phyloP scores from a whole-genome alignment of 2,329 filamentous ascomycete genomes.

The Dactylellina sp. region DNA sequence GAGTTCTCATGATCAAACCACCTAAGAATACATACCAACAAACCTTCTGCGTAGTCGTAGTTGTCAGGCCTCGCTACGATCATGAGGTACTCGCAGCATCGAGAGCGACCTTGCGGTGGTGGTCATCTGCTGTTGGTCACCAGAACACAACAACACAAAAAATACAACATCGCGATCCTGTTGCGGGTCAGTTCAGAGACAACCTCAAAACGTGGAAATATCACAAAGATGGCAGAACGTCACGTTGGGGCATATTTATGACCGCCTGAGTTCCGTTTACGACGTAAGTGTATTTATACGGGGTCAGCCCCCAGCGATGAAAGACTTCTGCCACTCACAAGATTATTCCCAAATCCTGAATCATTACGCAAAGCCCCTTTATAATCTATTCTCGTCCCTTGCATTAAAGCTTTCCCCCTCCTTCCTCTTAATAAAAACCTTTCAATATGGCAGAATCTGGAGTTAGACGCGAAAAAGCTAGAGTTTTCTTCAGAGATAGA shows the following conservation, averaged over 20 bases:
- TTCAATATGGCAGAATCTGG: constrained; percentile 43
- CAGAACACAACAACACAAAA: constrained; percentile 55
- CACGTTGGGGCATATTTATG: constrained; percentile 43
- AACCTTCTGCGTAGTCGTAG: not conserved
- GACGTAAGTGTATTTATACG: constrained; percentile 47
- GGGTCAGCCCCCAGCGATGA: constrained; percentile 46
- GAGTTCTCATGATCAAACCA: not conserved
- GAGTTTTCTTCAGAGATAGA: constrained; percentile 52
- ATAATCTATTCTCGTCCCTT: constrained; percentile 25
- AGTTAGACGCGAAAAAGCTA: constrained; percentile 22
- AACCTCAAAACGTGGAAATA: constrained; percentile 39
- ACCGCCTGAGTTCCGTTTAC: constrained; percentile 20
- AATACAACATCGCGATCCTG: constrained; percentile 28
- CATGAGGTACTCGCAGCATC: constrained; percentile 29
- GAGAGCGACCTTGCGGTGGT: not conserved
- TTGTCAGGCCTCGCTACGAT: constrained; percentile 3
- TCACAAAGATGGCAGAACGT: constrained; percentile 41
- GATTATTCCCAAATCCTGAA: constrained; percentile 19
- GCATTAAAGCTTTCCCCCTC: not conserved
- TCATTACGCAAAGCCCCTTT: constrained; percentile 10
- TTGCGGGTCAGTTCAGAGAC: constrained; percentile 25
- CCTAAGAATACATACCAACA: not conserved
- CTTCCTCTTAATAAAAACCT: constrained; percentile 18
- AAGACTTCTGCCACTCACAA: constrained; percentile 44
- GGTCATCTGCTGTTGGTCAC: constrained; percentile 53